A percentile compares a stretch with the other conserved stretches of the same genome.
Evolutionary conservation across 2,329 filamentous ascomycete species (phyloP).

Genomic region (Aspergillus oerlinghausenensis): DNA sequence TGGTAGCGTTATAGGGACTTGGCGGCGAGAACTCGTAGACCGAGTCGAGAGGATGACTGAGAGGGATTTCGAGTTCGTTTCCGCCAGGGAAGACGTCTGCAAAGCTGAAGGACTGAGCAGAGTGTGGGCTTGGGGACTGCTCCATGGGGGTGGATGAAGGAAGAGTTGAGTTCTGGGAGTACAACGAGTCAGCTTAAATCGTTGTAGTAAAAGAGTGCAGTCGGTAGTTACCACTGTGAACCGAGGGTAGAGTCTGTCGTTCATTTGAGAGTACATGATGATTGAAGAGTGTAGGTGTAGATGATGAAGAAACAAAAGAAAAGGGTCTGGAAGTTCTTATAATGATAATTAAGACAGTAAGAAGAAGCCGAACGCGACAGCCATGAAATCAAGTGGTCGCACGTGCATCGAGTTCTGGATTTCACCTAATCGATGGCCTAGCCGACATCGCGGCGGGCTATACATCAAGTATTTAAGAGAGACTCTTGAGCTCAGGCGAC

Average conservation of each 20-base stretch:
- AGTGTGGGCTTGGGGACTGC: conserved; percentile 12
- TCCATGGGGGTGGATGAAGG: conserved; percentile 20
- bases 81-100: conserved; percentile 12
- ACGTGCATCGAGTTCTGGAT: not conserved
- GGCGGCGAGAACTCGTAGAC: not conserved
- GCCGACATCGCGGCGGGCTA: not conserved
- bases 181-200: not conserved
- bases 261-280: not conserved
- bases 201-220: not conserved
- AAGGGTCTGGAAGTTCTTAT: not conserved
- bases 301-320: not conserved
- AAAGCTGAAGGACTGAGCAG: conserved; percentile 14
- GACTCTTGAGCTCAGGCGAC: not conserved
- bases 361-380: not conserved
- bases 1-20: not conserved
- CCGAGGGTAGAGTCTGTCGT: not conserved
- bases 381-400: not conserved
- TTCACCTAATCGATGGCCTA: not conserved
- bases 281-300: not conserved
- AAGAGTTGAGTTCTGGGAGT: conserved; percentile 8
- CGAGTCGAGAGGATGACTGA: not conserved
- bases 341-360: not conserved
- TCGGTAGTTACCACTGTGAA: not conserved
- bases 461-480: not conserved
- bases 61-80: conserved; percentile 6